Base-by-base conservation (phyloP, 2,329 filamentous ascomycete species). In the Cladosporium halotolerans region DNA sequence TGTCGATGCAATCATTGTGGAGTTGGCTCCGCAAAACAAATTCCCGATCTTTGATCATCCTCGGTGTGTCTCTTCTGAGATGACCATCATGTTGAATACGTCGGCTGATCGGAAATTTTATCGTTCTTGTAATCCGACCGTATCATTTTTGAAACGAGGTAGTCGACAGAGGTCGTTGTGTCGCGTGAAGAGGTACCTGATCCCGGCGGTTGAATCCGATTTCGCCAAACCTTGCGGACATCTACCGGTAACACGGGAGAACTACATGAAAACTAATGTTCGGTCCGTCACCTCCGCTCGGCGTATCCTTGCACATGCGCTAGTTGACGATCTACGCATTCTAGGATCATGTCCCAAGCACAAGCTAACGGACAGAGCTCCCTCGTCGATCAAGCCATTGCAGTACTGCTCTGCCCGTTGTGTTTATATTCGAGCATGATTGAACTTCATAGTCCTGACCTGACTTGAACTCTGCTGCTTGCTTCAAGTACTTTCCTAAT, bases 291-390 rank as follows among this genome's bases (percentile, higher is more conserved):
- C n/a, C 32, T 14, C 9, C 23, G 23, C 7, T 28, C 23, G 23
- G 2, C 23, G 23, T 28, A 28, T 28, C 23, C 23, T 28, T 28
- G 23, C 23, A 28, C 34, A 23, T 38, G 31, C 34, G 44, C 44
- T 46, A 46, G 32, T 32, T 19, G 44, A 18, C n/a, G 44, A 46
- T 46, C 44, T 46, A 18, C 44, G 34, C 44, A 19, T 34, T 16
- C 23, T 33, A 19, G 32, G 23, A 46, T 34, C 44, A 34, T 32
- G 44, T 32, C 36, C 36, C 44, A 10, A 46, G 44, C 44, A 34
- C 41, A 10, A 38, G 44, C 34, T 46, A 33, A 46, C 31, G 44
- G 32, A 46, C 16, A 33, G 32, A 46, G 44, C 44, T 46, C 36
- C 44, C 44, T 46, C 31, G 32, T 38, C 39, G 19, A 41, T 41